Percentiles rank a stretch among this genome's conserved stretches.
These are phyloP conservation scores for Tolypocladium album DNA, from an alignment of 2,329 filamentous ascomycete species.

Conservation along the genomic window DNA sequence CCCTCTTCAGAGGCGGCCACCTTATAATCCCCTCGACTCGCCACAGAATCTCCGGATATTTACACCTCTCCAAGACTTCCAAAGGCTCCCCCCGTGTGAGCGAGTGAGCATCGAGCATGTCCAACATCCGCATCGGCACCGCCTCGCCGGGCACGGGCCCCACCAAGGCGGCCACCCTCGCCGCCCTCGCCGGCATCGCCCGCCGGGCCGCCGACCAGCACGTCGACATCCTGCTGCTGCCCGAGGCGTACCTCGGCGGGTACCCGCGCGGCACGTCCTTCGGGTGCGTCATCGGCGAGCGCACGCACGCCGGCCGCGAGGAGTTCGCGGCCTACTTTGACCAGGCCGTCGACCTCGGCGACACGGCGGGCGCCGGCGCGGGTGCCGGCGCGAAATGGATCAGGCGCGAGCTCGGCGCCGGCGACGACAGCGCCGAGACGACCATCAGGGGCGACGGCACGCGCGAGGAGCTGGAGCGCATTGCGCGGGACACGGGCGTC, in stretches of 20 bases:
- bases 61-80: background rate
- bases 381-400: constrained; percentile 69
- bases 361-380: constrained; percentile 50
- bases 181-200: constrained; percentile 53
- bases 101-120: constrained; percentile 5
- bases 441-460: constrained; percentile 47
- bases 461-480: constrained; percentile 64
- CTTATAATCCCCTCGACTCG: background rate
- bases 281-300: constrained; percentile 61
- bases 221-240: constrained; percentile 70
- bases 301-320: constrained; percentile 60
- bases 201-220: constrained; percentile 43
- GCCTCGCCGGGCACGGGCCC: constrained; percentile 41
- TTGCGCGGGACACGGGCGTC: constrained; percentile 67
- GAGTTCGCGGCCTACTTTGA: constrained; percentile 77
- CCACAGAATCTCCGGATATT: background rate
- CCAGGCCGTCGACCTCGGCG: constrained; percentile 70
- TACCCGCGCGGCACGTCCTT: constrained; percentile 78
- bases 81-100: background rate
- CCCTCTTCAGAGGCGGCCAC: background rate
- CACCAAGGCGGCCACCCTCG: constrained; percentile 49
- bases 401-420: constrained; percentile 37
- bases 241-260: constrained; percentile 84
- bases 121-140: constrained; percentile 40
- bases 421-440: constrained; percentile 18